Evolutionary conservation across 768 basidiomycete species (phyloP).

Genomic region (Suillus plorans): DNA sequence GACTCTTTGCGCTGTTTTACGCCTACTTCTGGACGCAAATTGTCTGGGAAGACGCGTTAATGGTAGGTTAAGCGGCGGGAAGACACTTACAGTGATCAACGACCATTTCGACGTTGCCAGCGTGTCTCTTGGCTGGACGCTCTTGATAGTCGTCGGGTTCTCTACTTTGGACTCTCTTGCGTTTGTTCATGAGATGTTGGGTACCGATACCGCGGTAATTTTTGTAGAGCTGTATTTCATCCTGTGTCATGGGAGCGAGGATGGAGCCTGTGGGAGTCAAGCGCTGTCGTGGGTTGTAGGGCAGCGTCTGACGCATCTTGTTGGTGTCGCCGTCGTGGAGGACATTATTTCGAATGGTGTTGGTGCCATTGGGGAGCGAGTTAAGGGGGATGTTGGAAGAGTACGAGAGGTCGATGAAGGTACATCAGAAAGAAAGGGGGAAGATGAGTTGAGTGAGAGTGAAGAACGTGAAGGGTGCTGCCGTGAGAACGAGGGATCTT

Average conservation of each 20-base stretch:
- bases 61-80: slow-evolving; percentile 7
- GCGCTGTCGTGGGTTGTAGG: slow-evolving; percentile 66
- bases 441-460: slow-evolving; percentile 24
- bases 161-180: slow-evolving; percentile 46
- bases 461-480: slow-evolving; percentile 14
- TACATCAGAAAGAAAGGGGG: slow-evolving; percentile 13
- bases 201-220: slow-evolving; percentile 58
- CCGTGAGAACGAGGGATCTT: slow-evolving; percentile 27
- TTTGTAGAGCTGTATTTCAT: slow-evolving; percentile 61
- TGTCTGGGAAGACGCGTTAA: slow-evolving; percentile 54
- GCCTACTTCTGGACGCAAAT: slow-evolving; percentile 89
- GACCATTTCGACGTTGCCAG: slow-evolving; percentile 72
- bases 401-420: slow-evolving; percentile 22
- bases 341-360: slow-evolving; percentile 34
- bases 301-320: slow-evolving; percentile 35
- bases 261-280: slow-evolving; percentile 61
- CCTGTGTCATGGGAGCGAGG: slow-evolving; percentile 60
- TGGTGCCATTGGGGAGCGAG: slow-evolving; percentile 25
- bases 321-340: slow-evolving; percentile 28
- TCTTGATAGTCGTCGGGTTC: slow-evolving; percentile 39
- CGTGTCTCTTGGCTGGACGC: slow-evolving; percentile 49
- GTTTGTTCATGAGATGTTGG: slow-evolving; percentile 47
- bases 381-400: slow-evolving; percentile 29
- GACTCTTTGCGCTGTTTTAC: slow-evolving; percentile 81
- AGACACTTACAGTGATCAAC: slow-evolving; percentile 69